Evolutionary conservation across 768 basidiomycete genomes (phyloP), one percentile per base, ranked within the genome.

Genomic region (Boletales sp.): DNA sequence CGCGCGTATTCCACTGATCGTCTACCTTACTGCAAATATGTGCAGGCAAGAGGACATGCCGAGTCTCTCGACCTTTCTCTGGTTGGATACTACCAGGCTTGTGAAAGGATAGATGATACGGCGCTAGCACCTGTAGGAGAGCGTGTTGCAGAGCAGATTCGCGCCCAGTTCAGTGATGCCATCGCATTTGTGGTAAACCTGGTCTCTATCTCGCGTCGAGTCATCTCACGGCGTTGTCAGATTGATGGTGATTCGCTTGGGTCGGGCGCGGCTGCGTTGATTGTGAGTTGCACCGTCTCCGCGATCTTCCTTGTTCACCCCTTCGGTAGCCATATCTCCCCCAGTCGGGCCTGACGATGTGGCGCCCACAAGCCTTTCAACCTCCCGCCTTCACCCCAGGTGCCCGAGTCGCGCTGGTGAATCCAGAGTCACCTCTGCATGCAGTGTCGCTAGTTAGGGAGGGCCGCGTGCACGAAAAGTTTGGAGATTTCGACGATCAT

Each of bases 401-500:
- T 6, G 79, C 80, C 0, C 59, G 53, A 24, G 74, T 83, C 60
- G 71, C 76, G 51, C 65, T 90, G 36, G 63, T 68, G 3, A 72
- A 76, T 13, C 53, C 74, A 1, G 71, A 72, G 31, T 58, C 77
- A 4, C 81, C 84, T 0, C 54, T 61, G 5, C 73, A 71, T 11
- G 81, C 84, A 1, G 62, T 80, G 13, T 57, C 65, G 4, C 69
- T 81, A 1, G 80, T 86, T 14, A 73, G 70, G 35, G 75, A 82
- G 39, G 61, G 70, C 37, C 71, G 69, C n/a, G 64, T 74, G 45
- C 82, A 86, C 49, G 68, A 74, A 50, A 71, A 75, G 41, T 83
- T 91, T 50, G 84, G 83, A 5, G 89, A 91, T 64, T 90, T 90
- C 53, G 89, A 91, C 50, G 89, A 90, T 56, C 86, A 90, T 68